These are phyloP conservation scores for Glaciozyma martinii DNA, from an alignment of 768 basidiomycete genomes.

Conservation along the genomic window DNA sequence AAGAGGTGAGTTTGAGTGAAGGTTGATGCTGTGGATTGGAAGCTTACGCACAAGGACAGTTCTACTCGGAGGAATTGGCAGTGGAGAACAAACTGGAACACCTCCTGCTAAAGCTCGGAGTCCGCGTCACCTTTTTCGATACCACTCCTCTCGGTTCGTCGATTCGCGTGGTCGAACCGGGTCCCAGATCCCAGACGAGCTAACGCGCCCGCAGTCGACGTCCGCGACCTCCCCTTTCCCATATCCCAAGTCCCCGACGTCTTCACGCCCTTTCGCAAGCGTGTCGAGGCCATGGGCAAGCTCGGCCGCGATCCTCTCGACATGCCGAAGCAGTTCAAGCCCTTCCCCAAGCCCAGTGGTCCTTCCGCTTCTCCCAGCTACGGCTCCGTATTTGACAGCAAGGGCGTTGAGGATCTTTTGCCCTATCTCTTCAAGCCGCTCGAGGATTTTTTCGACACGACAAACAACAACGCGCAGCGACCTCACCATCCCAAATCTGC, in stretches of 20 bases:
- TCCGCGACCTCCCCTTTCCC: conserved; percentile 38
- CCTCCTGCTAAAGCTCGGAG: neutral
- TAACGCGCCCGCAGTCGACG: conserved; percentile 32
- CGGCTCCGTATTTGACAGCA: conserved; percentile 10
- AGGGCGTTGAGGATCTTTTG: conserved; percentile 17
- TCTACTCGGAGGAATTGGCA: conserved; percentile 30
- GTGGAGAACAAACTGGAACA: conserved; percentile 20
- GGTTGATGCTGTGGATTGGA: neutral
- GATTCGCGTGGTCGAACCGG: conserved; percentile 4
- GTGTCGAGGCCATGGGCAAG: conserved; percentile 41
- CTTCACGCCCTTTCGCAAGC: conserved; percentile 44
- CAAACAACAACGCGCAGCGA: conserved; percentile 24
- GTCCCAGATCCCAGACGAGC: neutral
- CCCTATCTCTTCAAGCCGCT: conserved; percentile 35
- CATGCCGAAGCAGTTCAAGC: conserved; percentile 34
- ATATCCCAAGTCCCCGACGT: conserved; percentile 40
- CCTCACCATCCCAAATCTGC: conserved; percentile 33
- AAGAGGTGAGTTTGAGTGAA: conserved; percentile 36
- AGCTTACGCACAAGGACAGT: conserved; percentile 2
- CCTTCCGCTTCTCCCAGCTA: conserved; percentile 19
- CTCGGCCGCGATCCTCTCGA: conserved; percentile 39
- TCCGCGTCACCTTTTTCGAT: conserved; percentile 22
- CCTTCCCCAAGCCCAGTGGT: conserved; percentile 29
- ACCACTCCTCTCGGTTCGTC: conserved; percentile 24
- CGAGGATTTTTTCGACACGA: conserved; percentile 31